Conservation (phyloP, 2,329 filamentous ascomycete genomes). For the Capronia coronata region DNA sequence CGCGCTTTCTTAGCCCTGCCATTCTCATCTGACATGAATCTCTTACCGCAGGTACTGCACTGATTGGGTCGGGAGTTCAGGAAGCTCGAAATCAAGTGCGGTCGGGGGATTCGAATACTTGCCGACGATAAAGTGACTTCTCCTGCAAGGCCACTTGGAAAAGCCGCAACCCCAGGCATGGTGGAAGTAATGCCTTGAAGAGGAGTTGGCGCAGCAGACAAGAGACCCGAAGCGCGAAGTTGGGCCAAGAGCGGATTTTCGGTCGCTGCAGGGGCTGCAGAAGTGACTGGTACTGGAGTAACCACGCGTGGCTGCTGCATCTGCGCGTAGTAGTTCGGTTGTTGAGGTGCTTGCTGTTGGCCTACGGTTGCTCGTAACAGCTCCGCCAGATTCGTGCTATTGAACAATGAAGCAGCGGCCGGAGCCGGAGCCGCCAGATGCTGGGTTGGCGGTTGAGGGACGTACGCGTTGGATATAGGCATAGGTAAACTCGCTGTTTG, state of each 20-base stretch:
- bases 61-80: conserved; percentile 79
- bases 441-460: conserved; percentile 31
- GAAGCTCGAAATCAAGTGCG: conserved; percentile 64
- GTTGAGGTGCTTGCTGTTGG: conserved; percentile 43
- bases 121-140: conserved; percentile 51
- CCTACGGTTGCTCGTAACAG: conserved; percentile 40
- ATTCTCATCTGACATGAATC: conserved; percentile 70
- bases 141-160: conserved; percentile 32
- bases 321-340: conserved; percentile 13
- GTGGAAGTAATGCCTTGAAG: conserved; percentile 34
- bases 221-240: conserved; percentile 61
- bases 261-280: conserved; percentile 34
- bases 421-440: conserved; percentile 28
- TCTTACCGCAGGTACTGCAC: conserved; percentile 83
- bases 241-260: conserved; percentile 60
- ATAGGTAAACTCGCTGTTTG: conserved; percentile 33
- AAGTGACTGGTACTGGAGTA: conserved; percentile 16
- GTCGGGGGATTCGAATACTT: conserved; percentile 71
- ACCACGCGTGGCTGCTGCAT: conserved; percentile 10
- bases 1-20: conserved; percentile 80
- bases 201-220: conserved; percentile 46
- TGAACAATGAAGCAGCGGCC: conserved; percentile 33
- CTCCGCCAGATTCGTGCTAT: conserved; percentile 40
- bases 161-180: background rate
- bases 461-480: conserved; percentile 31